These are phyloP conservation scores for Wickerhamia fluorescens DNA, from an alignment of 805 yeast species.

Conservation along the genomic window DNA sequence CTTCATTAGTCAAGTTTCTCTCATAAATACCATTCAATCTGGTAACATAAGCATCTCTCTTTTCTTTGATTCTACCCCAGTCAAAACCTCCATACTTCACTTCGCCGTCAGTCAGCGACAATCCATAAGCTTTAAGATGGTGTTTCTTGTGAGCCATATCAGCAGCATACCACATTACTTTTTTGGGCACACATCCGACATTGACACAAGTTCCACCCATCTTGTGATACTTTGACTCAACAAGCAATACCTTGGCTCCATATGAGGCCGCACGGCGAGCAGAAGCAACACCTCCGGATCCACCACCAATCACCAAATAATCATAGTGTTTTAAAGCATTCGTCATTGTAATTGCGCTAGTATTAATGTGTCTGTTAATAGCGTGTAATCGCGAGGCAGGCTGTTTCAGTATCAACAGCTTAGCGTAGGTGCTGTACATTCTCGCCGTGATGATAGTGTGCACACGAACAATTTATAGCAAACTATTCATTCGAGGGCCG, in stretches of 20 bases:
- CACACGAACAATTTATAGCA: too few relatives aligned
- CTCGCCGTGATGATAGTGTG: too few relatives aligned
- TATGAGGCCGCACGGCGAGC: constrained; percentile 93
- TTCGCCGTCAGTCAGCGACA: constrained; percentile 49
- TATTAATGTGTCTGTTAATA: constrained; percentile 15
- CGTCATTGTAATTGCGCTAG: constrained; percentile 47
- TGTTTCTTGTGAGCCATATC: constrained; percentile 73
- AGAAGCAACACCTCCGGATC: constrained; percentile 98
- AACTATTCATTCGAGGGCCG: too few relatives aligned
- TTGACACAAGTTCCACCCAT: constrained; percentile 99
- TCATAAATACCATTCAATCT: constrained; percentile 92
- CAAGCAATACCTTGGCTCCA: constrained; percentile 80
- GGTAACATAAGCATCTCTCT: constrained; percentile 85
- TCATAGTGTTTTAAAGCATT: constrained; percentile 54
- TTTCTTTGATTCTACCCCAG: constrained; percentile 75
- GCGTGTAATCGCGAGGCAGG: constrained; percentile 14
- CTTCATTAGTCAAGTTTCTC: constrained; percentile 78
- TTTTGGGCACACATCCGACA: constrained; percentile 98
- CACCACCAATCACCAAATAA: constrained; percentile 95
- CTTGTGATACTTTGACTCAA: constrained; percentile 61
- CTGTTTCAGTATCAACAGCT: constrained; percentile 8
- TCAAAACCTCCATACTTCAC: constrained; percentile 52
- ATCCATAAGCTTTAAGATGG: constrained; percentile 80
- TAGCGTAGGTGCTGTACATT: too few relatives aligned
- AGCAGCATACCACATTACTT: constrained; percentile 97